These are phyloP conservation scores for Puccinellia tenuiflora DNA, from an alignment of 176 grass and related monocot genomes.

Conservation along the genomic window DNA sequence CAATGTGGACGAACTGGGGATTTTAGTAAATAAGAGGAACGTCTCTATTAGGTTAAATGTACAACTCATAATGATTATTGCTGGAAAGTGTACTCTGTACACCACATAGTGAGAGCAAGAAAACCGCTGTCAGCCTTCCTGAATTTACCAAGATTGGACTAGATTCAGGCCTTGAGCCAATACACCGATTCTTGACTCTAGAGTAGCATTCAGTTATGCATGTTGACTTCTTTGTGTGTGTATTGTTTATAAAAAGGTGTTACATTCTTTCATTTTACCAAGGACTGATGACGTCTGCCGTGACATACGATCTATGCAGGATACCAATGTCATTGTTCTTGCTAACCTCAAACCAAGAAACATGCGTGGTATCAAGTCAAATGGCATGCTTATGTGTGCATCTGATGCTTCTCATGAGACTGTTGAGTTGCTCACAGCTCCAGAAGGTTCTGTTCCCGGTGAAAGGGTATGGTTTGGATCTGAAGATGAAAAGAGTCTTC, in stretches of 20 bases:
- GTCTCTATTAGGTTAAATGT: not conserved
- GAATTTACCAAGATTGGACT: not conserved
- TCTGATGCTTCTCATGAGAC: conserved; percentile 83
- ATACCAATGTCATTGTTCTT: conserved; percentile 72
- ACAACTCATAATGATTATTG: not conserved
- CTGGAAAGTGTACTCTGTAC: not conserved
- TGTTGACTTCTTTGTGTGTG: not conserved
- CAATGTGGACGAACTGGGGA: not conserved
- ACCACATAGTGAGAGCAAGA: not conserved
- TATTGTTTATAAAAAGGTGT: not conserved
- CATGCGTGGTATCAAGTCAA: conserved; percentile 91
- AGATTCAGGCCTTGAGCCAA: not conserved
- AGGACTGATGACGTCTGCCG: not conserved
- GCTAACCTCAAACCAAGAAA: conserved; percentile 91
- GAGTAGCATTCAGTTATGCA: not conserved
- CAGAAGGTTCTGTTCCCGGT: conserved; percentile 69
- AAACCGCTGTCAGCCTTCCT: not conserved
- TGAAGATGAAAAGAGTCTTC: conserved; percentile 60
- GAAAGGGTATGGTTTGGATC: conserved; percentile 94
- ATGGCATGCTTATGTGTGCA: conserved; percentile 96
- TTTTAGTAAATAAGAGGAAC: not conserved
- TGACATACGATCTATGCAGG: conserved; percentile 28
- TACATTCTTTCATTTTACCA: not conserved
- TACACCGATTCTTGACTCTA: not conserved
- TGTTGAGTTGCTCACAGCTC: conserved; percentile 76